Percentiles rank a stretch among this genome's conserved stretches.
These are phyloP conservation scores for Misopates orontium DNA, from an alignment of 257 asterid genomes.

Conservation along the genomic window DNA sequence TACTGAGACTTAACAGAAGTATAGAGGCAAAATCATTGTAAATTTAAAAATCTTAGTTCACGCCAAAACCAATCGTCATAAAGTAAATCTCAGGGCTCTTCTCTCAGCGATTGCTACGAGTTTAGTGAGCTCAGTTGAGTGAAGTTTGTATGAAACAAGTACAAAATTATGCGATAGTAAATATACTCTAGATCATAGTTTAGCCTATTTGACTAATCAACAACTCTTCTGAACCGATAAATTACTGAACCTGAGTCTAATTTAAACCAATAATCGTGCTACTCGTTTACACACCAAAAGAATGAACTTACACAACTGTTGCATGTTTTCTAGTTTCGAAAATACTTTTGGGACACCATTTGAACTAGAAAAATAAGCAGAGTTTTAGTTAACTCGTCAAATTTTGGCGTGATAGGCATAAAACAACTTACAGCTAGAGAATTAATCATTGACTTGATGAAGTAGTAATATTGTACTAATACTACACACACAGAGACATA, in stretches of 20 bases:
- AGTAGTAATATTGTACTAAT: too few relatives aligned
- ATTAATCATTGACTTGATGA: too few relatives aligned
- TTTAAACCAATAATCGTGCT: background rate
- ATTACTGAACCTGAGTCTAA: background rate
- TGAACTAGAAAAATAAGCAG: background rate
- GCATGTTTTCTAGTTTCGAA: too few relatives aligned
- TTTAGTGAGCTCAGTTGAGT: background rate
- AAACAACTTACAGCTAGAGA: background rate
- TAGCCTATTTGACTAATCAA: background rate
- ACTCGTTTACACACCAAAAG: background rate
- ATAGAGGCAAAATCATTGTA: too few relatives aligned
- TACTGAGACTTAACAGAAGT: too few relatives aligned
- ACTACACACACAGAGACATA: too few relatives aligned
- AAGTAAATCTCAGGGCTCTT: too few relatives aligned
- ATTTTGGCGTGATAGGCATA: background rate
- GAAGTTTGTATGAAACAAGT: background rate
- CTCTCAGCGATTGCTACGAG: background rate
- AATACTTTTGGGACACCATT: background rate
- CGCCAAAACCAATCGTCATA: too few relatives aligned
- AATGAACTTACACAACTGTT: too few relatives aligned
- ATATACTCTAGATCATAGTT: too few relatives aligned
- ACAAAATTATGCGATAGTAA: too few relatives aligned
- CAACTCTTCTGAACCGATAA: background rate
- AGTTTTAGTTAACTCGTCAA: background rate
- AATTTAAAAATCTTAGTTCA: too few relatives aligned